phyloP scores from a whole-genome alignment of 73 alveolate species.

The Paraurostyla sp. region DNA sequence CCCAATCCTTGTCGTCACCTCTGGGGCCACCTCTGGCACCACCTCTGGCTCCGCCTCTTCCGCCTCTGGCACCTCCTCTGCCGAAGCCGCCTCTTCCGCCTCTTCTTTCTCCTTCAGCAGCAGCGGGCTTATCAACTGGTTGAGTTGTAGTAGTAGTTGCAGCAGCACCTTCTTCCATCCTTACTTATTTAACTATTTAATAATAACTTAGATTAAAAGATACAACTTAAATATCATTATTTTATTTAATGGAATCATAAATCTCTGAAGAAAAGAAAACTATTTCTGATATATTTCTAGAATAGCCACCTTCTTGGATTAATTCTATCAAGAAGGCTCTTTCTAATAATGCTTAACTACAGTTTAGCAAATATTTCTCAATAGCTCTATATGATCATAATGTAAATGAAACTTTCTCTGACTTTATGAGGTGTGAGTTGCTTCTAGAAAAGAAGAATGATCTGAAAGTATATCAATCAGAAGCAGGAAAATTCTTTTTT shows the following conservation, averaged over 20 bases:
- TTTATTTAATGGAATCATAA: conserved; percentile 16
- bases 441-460: neutral
- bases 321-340: conserved; percentile 18
- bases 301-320: conserved; percentile 14
- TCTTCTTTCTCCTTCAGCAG: conserved; percentile 84
- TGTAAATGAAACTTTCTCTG: neutral
- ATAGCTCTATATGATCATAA: conserved; percentile 3
- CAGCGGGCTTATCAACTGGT: conserved; percentile 72
- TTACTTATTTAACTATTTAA: conserved; percentile 36
- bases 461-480: neutral
- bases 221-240: neutral
- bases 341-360: neutral
- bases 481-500: neutral
- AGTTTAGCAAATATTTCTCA: conserved; percentile 3
- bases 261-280: neutral
- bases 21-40: conserved; percentile 91
- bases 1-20: conserved; percentile 98
- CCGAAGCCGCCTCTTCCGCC: conserved; percentile 92
- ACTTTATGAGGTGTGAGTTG: conserved; percentile 16
- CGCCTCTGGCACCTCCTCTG: conserved; percentile 88
- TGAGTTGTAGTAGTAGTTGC: conserved; percentile 54
- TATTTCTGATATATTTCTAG: neutral
- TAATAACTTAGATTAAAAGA: conserved; percentile 36
- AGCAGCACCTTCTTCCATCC: conserved; percentile 52
- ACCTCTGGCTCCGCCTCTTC: conserved; percentile 92